Evolutionary conservation across 2,329 filamentous ascomycete species (phyloP).

Genomic region (Arachnomyces sp.): DNA sequence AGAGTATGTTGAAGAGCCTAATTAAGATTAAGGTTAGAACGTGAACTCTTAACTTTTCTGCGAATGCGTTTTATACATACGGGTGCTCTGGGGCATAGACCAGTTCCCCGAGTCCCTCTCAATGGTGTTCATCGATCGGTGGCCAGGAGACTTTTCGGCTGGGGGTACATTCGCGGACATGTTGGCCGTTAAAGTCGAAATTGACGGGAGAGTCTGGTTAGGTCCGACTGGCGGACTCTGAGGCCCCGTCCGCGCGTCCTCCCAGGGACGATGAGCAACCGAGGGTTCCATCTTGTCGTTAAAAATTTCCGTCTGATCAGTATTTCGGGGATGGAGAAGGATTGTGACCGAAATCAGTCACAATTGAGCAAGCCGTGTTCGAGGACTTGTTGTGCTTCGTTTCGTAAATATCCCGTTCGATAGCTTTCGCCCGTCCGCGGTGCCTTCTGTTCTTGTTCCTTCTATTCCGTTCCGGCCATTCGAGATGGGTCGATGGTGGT

Average conservation of each 20-base stretch:
- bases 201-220: slow-evolving; percentile 38
- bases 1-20: slow-evolving; percentile 43
- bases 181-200: slow-evolving; percentile 39
- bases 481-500: too few species aligned
- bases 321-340: too few species aligned
- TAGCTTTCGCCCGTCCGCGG: too few species aligned
- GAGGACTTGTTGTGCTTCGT: too few species aligned
- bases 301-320: not conserved
- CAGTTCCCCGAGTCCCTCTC: slow-evolving; percentile 52
- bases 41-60: slow-evolving; percentile 14
- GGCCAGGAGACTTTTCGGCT: slow-evolving; percentile 35
- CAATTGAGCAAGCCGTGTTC: too few species aligned
- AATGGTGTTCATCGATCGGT: slow-evolving; percentile 36
- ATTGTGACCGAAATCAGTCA: too few species aligned
- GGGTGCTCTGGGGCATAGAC: slow-evolving; percentile 52
- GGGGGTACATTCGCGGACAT: slow-evolving; percentile 27
- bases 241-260: slow-evolving; percentile 27
- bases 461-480: too few species aligned
- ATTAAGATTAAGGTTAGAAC: slow-evolving; percentile 9
- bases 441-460: too few species aligned
- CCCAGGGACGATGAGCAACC: slow-evolving; percentile 37
- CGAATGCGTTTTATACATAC: slow-evolving; percentile 29
- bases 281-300: slow-evolving; percentile 30
- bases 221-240: slow-evolving; percentile 27
- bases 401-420: too few species aligned